Conservation (phyloP, 805 yeast genomes). For the Yamadazyma sp. region DNA sequence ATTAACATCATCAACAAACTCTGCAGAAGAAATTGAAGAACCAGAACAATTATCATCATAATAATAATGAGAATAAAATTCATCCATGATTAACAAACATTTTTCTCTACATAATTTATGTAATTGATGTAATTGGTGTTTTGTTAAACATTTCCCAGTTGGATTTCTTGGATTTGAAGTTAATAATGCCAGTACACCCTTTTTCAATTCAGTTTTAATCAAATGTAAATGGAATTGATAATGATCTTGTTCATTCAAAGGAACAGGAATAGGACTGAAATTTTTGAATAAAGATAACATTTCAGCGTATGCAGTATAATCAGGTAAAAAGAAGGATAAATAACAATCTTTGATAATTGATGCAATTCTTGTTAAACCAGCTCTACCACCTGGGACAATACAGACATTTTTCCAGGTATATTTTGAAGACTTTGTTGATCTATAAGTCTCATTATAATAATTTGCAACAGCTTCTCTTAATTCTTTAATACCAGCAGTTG, state of each 20-base stretch:
- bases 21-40: constrained; percentile 48
- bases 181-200: constrained; percentile 57
- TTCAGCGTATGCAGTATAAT: constrained; percentile 64
- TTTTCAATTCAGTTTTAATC: constrained; percentile 47
- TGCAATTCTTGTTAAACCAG: constrained; percentile 60
- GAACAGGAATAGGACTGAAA: constrained; percentile 62
- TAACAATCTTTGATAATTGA: constrained; percentile 58
- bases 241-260: constrained; percentile 54
- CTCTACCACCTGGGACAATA: constrained; percentile 64
- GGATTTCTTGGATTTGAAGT: constrained; percentile 66
- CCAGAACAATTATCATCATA: constrained; percentile 55
- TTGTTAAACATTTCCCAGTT: constrained; percentile 53
- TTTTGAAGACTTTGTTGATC: constrained; percentile 46
- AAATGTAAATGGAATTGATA: constrained; percentile 53
- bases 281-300: constrained; percentile 61
- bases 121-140: constrained; percentile 43
- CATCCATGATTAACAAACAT: constrained; percentile 62
- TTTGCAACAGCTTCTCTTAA: constrained; percentile 58
- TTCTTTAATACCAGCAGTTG: constrained; percentile 55
- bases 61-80: constrained; percentile 57
- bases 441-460: constrained; percentile 52
- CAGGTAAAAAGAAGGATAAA: constrained; percentile 58
- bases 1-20: constrained; percentile 51
- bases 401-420: constrained; percentile 61
- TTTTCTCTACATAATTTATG: constrained; percentile 52